Percentiles rank a stretch among this genome's conserved stretches.
Evolutionary conservation across 768 basidiomycete genomes (phyloP).

Genomic region (Pholiota microspora): DNA sequence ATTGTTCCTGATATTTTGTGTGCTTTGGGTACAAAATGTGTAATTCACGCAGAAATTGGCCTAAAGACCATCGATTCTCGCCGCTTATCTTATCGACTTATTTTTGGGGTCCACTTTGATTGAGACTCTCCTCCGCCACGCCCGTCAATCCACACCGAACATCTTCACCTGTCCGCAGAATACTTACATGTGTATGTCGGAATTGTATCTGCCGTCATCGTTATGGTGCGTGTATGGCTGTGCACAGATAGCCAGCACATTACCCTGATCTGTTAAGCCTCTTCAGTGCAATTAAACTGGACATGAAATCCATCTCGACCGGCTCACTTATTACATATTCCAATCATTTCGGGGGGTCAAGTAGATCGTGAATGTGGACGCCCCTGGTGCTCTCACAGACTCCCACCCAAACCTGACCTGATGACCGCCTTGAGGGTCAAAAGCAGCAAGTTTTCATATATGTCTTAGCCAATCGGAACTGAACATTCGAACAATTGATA

Average conservation of each 20-base stretch:
- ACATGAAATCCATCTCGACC: not conserved
- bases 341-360: constrained; percentile 6
- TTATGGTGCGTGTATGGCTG: not conserved
- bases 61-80: not conserved
- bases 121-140: not conserved
- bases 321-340: constrained; percentile 10
- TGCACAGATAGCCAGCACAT: not conserved
- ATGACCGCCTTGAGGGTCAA: not conserved
- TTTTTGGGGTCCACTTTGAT: constrained; percentile 2
- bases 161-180: constrained; percentile 4
- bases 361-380: not conserved
- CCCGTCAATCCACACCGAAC: constrained; percentile 1
- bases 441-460: not conserved
- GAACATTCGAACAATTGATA: not conserved
- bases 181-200: not conserved
- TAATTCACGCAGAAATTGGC: not conserved
- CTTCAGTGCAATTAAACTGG: not conserved
- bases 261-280: not conserved
- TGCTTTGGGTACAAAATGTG: not conserved
- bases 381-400: not conserved
- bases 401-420: no score
- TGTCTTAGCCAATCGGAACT: not conserved
- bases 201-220: not conserved
- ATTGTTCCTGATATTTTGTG: not conserved
- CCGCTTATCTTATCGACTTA: constrained; percentile 10